Base-by-base conservation (phyloP, 1,284 basidiomycete genomes). In the Rhodotorula sp. region DNA sequence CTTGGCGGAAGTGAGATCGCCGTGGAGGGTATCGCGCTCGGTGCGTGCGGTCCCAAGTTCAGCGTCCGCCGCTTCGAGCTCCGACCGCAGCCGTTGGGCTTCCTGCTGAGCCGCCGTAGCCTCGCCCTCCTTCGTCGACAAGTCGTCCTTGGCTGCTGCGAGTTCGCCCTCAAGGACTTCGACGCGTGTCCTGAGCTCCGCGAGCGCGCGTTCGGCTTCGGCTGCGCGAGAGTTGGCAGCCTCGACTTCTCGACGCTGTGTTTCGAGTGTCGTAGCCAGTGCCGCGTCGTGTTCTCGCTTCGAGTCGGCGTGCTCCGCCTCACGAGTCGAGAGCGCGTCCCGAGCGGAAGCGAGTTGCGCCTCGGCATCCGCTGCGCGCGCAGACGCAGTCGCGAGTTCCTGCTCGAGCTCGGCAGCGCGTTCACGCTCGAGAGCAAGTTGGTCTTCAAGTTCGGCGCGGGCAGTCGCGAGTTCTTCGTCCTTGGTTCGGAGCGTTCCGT, bases 381-480 rank as follows among this genome's bases (percentile, higher is more conserved):
- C 26, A 4, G 33, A 26, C 5, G 64, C 54, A 10, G 18, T 5
- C 22, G 51, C 53, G 15, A 72, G n/a, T 29, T 68, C 64, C 6
- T 37, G 17, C 7, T 66, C 64, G 20, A 64, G 67, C 12, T 57
- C 30, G 2, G 67, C n/a, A 8, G 24, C 49, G 8, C n/a, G 49
- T 24, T n/a, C n/a, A 6, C 22, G 49, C 49, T n/a, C 6, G 15
- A 0, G 12, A 1, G 26, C 61, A 42, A 61, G 55, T 24, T 46
- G 29, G 1, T 63, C 60, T 44, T 70, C 70, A 60, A 72, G 70
- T 37, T 68, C 64, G 42, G 54, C 58, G 33, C 67, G 26, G 33
- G 48, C 51, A 17, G 24, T 56, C 3, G 66, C 60, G 30, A 68
- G 66, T 0, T 54, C 14, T 29, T 15, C 26, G 6, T 49, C 48